phyloP scores from a whole-genome alignment of 371 early-diverging fungal species.

The Sporodiniella umbellata region DNA sequence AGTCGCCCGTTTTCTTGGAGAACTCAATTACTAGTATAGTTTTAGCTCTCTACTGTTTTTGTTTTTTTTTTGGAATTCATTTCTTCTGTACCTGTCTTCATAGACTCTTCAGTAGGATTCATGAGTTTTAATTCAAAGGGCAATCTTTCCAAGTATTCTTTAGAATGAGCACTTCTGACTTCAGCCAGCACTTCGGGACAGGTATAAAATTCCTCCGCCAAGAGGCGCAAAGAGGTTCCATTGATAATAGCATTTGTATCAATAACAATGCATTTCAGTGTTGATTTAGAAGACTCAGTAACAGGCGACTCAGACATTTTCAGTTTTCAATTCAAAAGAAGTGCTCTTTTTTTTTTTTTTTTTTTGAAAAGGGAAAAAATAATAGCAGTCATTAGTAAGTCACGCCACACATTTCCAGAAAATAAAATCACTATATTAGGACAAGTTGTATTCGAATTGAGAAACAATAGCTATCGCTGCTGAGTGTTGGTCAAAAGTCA shows the following conservation, averaged over 20 bases:
- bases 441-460: no score
- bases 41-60: not conserved
- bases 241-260: conserved; percentile 66
- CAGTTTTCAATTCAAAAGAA: not conserved
- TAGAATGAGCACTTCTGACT: conserved; percentile 75
- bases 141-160: conserved; percentile 61
- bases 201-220: conserved; percentile 79
- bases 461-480: no score
- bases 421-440: no score
- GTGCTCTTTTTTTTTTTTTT: conserved; percentile 1
- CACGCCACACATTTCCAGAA: no score
- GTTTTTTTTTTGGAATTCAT: not conserved
- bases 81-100: conserved; percentile 61
- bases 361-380: not conserved
- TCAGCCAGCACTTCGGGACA: conserved; percentile 88
- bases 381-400: not conserved
- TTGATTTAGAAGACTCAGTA: not conserved
- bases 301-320: conserved; percentile 8
- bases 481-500: no score
- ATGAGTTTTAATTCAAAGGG: conserved; percentile 66
- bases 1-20: conserved; percentile 93
- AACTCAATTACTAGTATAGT: conserved; percentile 67
- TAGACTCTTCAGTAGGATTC: conserved; percentile 73
- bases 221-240: conserved; percentile 31
- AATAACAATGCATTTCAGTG: conserved; percentile 48